Evolutionary conservation across 768 basidiomycete species (phyloP).

Genomic region (Boletus coccyginus): DNA sequence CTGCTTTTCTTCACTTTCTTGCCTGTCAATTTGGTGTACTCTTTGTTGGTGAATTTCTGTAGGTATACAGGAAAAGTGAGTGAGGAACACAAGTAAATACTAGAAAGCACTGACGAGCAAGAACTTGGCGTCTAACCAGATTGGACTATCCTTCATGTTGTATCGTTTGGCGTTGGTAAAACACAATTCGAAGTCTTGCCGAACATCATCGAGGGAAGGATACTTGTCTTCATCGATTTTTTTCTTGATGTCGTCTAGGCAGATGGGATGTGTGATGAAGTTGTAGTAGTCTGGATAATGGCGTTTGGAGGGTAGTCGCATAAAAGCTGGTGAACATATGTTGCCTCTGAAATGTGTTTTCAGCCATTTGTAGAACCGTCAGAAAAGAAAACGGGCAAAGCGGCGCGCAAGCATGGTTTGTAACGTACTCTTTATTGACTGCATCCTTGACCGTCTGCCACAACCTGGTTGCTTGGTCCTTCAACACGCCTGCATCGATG

Average conservation of each 20-base stretch:
- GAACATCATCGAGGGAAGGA: constrained; percentile 60
- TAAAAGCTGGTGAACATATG: constrained; percentile 59
- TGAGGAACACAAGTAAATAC: background rate
- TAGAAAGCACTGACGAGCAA: constrained; percentile 55
- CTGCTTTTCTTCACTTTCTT: constrained; percentile 37
- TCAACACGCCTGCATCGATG: constrained; percentile 39
- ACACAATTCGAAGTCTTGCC: constrained; percentile 70
- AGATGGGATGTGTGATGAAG: constrained; percentile 77
- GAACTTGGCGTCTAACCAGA: constrained; percentile 80
- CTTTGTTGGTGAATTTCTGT: constrained; percentile 48
- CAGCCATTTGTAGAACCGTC: constrained; percentile 33
- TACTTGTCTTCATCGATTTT: constrained; percentile 63
- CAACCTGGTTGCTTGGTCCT: constrained; percentile 65
- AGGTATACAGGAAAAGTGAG: background rate
- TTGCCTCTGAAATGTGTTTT: constrained; percentile 51
- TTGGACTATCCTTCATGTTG: constrained; percentile 75
- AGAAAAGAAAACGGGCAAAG: constrained; percentile 44
- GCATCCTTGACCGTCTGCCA: constrained; percentile 82
- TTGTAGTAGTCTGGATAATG: constrained; percentile 86
- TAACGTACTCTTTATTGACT: constrained; percentile 84
- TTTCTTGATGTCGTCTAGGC: constrained; percentile 86
- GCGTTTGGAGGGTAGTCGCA: constrained; percentile 67
- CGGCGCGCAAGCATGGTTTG: constrained; percentile 37
- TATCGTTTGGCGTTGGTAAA: constrained; percentile 82
- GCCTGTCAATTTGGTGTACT: constrained; percentile 47